Base-by-base conservation (phyloP, 176 grass and related monocot genomes). In the Miscanthus lutarioriparius region DNA sequence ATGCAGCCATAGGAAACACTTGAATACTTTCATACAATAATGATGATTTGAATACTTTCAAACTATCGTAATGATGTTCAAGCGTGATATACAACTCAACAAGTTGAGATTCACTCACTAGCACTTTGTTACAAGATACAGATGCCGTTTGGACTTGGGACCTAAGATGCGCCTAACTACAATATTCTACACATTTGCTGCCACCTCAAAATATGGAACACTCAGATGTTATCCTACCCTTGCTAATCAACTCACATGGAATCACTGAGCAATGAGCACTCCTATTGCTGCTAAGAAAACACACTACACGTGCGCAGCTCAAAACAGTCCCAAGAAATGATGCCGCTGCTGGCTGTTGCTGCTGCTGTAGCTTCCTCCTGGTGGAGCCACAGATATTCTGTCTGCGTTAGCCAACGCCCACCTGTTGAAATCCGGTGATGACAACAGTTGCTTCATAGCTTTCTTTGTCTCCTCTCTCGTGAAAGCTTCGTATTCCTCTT, bases 391-490 rank as follows among this genome's bases (percentile, higher is more conserved):
- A 33, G 87, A 86, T 64, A 95, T 90, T 81, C 93, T 95, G 56
- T 90, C 83, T 0, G 75, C 85, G 47, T 98, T 98, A 35, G 85
- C 62, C 23, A 89, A 47, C 30, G 89, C 96, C 96, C 96, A 98
- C 69, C 79, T 84, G 80, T 89, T 92, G 89, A 97, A 97, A 62
- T 95, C 95, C 0, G 91, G 87, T 2, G 95, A 93, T 38, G 91
- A 95, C 19, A 95, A 3, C 67, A 97, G 32, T 53, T 97, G 82
- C 15, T 64, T 82, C 87, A 98, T 86, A 58, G 81, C 87, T 70
- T 92, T 91, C 13, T 78, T 79, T 27, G 96, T 98, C 79, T 95
- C 84, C 75, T 98, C 83, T 83, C 37, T 93, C 6, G 96, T 98
- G 56, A 95, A 87, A 44, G 72, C 72, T 39, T 90, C 87, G 54